Conservation (phyloP, 2,329 filamentous ascomycete species). For the Ambrosiella cleistominuta region DNA sequence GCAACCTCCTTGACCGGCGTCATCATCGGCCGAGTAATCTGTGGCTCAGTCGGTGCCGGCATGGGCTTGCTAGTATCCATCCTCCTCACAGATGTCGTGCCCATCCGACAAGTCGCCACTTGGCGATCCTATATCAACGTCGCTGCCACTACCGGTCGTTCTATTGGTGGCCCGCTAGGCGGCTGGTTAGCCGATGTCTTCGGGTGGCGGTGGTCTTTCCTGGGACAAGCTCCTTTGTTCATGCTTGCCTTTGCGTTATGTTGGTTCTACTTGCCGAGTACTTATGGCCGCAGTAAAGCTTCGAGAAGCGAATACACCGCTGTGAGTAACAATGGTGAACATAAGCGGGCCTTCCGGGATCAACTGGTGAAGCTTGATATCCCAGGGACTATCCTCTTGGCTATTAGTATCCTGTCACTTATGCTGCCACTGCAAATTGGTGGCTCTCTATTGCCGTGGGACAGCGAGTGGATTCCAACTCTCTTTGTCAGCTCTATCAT, state of each 20-base stretch:
- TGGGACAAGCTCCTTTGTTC: conserved; percentile 44
- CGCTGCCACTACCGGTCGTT: conserved; percentile 32
- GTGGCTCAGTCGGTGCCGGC: conserved; percentile 33
- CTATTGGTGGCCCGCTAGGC: conserved; percentile 36
- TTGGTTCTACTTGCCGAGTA: conserved; percentile 30
- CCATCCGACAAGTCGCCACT: conserved; percentile 32
- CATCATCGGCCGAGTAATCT: conserved; percentile 32
- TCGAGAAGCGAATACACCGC: not conserved
- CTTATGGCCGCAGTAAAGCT: not conserved
- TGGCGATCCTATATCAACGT: conserved; percentile 39
- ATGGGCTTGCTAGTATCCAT: conserved; percentile 33
- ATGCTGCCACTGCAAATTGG: conserved; percentile 37
- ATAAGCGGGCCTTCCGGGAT: not conserved
- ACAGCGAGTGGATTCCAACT: conserved; percentile 28
- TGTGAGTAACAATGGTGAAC: not conserved
- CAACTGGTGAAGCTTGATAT: conserved; percentile 29
- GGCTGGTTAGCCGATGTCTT: conserved; percentile 45
- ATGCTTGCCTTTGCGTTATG: conserved; percentile 36
- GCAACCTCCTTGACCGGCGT: conserved; percentile 28
- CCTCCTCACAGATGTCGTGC: conserved; percentile 35
- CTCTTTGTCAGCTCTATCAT: conserved; percentile 25
- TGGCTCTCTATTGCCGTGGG: conserved; percentile 37
- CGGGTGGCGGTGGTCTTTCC: conserved; percentile 52
- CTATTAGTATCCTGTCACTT: conserved; percentile 39
- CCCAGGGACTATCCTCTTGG: conserved; percentile 36